Conservation (phyloP, 495 filamentous ascomycete genomes). For the Podospora pseudoanserina region DNA sequence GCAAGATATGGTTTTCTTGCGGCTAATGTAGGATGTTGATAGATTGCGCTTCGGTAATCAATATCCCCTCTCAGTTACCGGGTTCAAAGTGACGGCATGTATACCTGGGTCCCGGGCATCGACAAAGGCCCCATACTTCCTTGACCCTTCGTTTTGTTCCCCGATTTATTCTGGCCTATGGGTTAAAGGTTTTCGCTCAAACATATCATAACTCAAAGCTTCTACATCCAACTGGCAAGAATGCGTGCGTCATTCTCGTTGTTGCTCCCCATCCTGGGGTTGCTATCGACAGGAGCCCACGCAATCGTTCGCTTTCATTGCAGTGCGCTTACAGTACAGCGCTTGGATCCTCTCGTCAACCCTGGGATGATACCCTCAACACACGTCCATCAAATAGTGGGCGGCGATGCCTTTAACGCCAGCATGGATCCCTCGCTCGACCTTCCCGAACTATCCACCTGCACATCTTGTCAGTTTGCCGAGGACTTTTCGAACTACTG, state of each 20-base stretch:
- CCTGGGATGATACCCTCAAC: conserved; percentile 39
- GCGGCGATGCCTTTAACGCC: conserved; percentile 49
- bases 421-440: conserved; percentile 43
- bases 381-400: conserved; percentile 49
- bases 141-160: neutral
- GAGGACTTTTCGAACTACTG: conserved; percentile 36
- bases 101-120: neutral
- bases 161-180: neutral
- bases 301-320: conserved; percentile 18
- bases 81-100: neutral
- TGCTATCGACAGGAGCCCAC: neutral
- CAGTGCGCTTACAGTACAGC: conserved; percentile 29
- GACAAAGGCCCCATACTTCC: neutral
- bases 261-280: neutral
- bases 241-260: neutral
- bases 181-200: neutral
- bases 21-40: neutral
- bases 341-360: conserved; percentile 43
- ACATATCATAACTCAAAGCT: neutral
- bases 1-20: neutral
- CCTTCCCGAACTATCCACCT: conserved; percentile 36
- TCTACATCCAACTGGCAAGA: neutral
- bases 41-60: neutral
- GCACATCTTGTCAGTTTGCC: conserved; percentile 28
- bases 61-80: neutral